Percentiles rank a stretch among this genome's conserved stretches.
Evolutionary conservation across 2,329 filamentous ascomycete species (phyloP).

Genomic region (Colletotrichum nymphaeae): DNA sequence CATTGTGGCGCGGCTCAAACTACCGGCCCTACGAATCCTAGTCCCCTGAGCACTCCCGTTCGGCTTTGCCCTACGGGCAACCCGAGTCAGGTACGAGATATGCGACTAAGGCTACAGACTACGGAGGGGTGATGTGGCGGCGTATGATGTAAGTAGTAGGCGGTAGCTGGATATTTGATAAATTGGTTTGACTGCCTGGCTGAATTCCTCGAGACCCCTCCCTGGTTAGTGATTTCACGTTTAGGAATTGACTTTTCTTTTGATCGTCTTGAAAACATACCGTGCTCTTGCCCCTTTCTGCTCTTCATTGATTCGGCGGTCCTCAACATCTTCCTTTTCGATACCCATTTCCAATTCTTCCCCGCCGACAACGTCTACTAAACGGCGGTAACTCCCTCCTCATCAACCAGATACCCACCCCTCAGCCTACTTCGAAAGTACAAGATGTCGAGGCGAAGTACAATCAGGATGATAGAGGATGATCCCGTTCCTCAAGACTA

Average conservation of each 20-base stretch:
- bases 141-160: conserved; percentile 12
- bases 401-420: too few species aligned
- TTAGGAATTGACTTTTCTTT: not conserved
- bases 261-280: not conserved
- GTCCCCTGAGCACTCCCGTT: not conserved
- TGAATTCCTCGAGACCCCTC: not conserved
- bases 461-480: conserved; percentile 4
- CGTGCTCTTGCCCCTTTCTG: too few species aligned
- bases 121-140: not conserved
- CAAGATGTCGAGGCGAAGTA: conserved; percentile 16
- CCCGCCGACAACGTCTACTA: not conserved
- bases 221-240: too few species aligned
- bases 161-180: not conserved
- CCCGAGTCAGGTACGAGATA: conserved; percentile 19
- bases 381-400: not conserved
- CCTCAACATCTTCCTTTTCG: not conserved
- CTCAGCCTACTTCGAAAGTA: not conserved
- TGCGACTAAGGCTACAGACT: not conserved
- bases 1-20: conserved; percentile 5
- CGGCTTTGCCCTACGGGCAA: not conserved
- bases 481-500: conserved; percentile 12
- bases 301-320: not conserved
- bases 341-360: not conserved
- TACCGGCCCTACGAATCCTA: not conserved
- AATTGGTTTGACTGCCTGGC: not conserved